A percentile compares a stretch with the other conserved stretches of the same genome.
Evolutionary conservation across 805 yeast species (phyloP).

Genomic region (Myxozyma mucilagina): DNA sequence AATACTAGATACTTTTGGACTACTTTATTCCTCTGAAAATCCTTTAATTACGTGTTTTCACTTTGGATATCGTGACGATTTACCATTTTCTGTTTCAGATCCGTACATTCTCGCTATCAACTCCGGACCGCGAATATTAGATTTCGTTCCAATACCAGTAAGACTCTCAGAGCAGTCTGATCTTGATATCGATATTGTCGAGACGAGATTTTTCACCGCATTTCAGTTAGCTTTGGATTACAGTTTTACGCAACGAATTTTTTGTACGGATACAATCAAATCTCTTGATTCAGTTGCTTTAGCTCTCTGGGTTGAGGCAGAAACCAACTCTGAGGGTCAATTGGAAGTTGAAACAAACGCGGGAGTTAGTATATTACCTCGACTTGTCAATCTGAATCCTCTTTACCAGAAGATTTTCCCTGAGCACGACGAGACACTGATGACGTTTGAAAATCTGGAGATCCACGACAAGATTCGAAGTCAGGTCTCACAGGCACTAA

Average conservation of each 20-base stretch:
- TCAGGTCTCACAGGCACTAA: background rate
- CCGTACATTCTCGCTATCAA: constrained; percentile 35
- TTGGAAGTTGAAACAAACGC: background rate
- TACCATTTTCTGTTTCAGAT: constrained; percentile 46
- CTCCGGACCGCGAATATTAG: constrained; percentile 5
- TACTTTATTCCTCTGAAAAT: constrained; percentile 39
- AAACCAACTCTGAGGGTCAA: background rate
- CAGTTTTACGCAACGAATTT: constrained; percentile 12
- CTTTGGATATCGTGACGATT: constrained; percentile 41
- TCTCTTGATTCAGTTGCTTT: constrained; percentile 4
- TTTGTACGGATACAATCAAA: background rate
- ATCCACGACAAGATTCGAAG: background rate
- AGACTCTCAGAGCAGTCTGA: background rate
- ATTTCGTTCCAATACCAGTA: background rate
- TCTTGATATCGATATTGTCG: background rate
- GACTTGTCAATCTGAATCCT: constrained; percentile 13
- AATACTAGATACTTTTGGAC: constrained; percentile 28
- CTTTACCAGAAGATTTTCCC: constrained; percentile 16
- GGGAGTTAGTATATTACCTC: constrained; percentile 17
- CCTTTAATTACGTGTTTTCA: constrained; percentile 43
- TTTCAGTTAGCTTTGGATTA: constrained; percentile 9
- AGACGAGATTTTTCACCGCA: constrained; percentile 17
- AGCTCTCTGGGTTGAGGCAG: constrained; percentile 2
- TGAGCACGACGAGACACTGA: constrained; percentile 11
- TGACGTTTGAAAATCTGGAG: constrained; percentile 3